Conservation (phyloP, 192 early-diverging fungal genomes). For the Coemansia sp. region DNA sequence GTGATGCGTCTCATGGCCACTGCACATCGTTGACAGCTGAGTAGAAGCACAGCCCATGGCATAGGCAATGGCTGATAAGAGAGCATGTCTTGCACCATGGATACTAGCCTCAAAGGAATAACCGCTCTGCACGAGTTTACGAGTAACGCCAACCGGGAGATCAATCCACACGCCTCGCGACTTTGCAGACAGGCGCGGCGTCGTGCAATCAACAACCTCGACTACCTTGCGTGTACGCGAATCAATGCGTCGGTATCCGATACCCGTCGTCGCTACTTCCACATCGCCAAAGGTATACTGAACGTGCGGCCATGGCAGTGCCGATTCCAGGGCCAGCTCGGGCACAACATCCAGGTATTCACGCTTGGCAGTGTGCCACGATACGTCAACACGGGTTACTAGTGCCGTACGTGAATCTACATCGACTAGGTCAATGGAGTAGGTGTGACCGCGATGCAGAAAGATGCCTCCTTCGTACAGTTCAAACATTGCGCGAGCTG, state of each 20-base stretch:
- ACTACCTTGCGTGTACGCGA: conserved; percentile 8
- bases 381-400: conserved; percentile 16
- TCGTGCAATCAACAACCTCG: conserved; percentile 20
- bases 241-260: conserved; percentile 46
- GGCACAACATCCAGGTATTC: conserved; percentile 7
- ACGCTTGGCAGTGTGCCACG: conserved; percentile 29
- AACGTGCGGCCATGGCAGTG: not conserved
- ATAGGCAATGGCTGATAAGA: conserved; percentile 1
- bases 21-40: conserved; percentile 27
- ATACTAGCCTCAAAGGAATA: conserved; percentile 27
- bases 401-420: conserved; percentile 12
- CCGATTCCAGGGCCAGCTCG: not conserved
- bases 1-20: conserved; percentile 9
- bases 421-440: conserved; percentile 28
- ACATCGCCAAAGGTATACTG: conserved; percentile 7
- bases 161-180: conserved; percentile 36
- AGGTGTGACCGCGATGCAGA: conserved; percentile 30
- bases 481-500: conserved; percentile 20
- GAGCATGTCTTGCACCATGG: conserved; percentile 32
- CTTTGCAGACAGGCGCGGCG: conserved; percentile 1
- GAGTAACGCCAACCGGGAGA: conserved; percentile 7
- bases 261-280: conserved; percentile 12
- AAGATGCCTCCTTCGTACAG: conserved; percentile 49
- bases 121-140: not conserved
- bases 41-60: not conserved